Evolutionary conservation across 2,329 filamentous ascomycete species (phyloP).

Genomic region (Penicillium polonicum): DNA sequence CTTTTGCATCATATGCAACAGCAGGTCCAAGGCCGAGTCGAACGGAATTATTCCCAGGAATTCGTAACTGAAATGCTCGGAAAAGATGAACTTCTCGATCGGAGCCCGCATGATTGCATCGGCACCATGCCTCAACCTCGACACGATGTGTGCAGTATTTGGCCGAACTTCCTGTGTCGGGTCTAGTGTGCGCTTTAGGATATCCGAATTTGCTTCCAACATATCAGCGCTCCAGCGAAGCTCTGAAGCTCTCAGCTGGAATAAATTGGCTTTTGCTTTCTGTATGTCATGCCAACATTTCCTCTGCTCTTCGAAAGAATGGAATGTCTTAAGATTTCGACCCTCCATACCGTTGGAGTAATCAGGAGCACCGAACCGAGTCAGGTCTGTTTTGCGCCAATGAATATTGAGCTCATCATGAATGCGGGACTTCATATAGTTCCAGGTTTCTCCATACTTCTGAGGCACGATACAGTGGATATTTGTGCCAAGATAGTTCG

Average conservation of each 20-base stretch:
- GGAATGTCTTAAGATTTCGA: not conserved
- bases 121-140: not conserved
- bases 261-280: conserved; percentile 7
- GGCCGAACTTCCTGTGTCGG: conserved; percentile 13
- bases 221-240: conserved; percentile 16
- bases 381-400: not conserved
- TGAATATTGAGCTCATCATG: not conserved
- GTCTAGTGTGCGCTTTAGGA: conserved; percentile 21
- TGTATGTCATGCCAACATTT: conserved; percentile 6
- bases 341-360: not conserved
- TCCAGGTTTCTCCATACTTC: not conserved
- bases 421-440: not conserved
- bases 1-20: conserved; percentile 11
- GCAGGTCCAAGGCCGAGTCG: conserved; percentile 10
- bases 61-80: conserved; percentile 10
- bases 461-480: not conserved
- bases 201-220: conserved; percentile 23
- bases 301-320: not conserved
- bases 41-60: conserved; percentile 17
- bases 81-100: not conserved
- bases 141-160: conserved; percentile 17
- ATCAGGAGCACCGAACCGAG: not conserved
- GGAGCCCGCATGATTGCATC: not conserved
- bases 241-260: conserved; percentile 6
- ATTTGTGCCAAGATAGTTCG: not conserved